phyloP scores from a whole-genome alignment of 2,329 filamentous ascomycete genomes.

The Ciborinia camelliae region DNA sequence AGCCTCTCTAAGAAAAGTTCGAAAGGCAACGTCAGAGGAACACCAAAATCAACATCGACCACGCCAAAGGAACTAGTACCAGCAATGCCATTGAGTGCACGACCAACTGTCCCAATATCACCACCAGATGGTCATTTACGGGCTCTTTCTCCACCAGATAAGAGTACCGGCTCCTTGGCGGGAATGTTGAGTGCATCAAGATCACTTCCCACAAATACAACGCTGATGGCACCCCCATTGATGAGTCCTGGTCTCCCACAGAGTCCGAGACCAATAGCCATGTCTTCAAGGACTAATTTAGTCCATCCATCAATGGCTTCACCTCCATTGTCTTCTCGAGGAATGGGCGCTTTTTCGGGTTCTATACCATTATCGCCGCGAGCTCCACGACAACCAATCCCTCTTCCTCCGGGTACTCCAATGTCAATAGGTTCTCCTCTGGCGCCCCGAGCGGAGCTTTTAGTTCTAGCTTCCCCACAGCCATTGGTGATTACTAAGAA shows the following conservation, averaged over 20 bases:
- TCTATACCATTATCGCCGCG: conserved; percentile 65
- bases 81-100: conserved; percentile 43
- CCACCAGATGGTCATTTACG: conserved; percentile 36
- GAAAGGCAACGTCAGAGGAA: conserved; percentile 44
- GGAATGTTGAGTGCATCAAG: conserved; percentile 45
- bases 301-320: conserved; percentile 51
- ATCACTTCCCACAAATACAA: conserved; percentile 12
- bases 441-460: conserved; percentile 35
- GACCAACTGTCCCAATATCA: conserved; percentile 36
- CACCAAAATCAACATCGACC: conserved; percentile 37
- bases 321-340: conserved; percentile 65
- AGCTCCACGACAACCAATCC: conserved; percentile 69
- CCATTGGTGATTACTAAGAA: conserved; percentile 43
- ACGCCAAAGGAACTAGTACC: conserved; percentile 43
- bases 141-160: conserved; percentile 38
- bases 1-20: conserved; percentile 73
- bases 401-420: conserved; percentile 67
- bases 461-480: conserved; percentile 42
- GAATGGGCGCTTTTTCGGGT: conserved; percentile 44
- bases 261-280: conserved; percentile 55
- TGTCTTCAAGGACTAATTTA: conserved; percentile 53
- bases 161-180: conserved; percentile 49
- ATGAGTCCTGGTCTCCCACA: conserved; percentile 58
- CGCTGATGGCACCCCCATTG: conserved; percentile 44
- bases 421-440: conserved; percentile 55